Conservation (phyloP, 305 asterid genomes). For the Solanum hybrid region DNA sequence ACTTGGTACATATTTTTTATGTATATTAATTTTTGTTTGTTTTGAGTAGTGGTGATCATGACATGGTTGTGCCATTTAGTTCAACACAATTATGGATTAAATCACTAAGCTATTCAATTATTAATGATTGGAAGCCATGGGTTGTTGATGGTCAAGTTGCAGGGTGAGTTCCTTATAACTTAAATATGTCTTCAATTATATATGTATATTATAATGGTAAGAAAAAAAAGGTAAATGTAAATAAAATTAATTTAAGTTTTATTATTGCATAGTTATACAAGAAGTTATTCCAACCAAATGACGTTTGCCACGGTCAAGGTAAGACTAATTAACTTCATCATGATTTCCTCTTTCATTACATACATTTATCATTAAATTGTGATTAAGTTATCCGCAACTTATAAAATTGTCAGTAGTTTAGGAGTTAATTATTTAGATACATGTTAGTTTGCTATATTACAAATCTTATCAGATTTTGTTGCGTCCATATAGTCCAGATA, state of each 20-base stretch:
- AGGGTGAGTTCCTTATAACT: not conserved
- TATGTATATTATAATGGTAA: not conserved
- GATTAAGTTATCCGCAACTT: not conserved
- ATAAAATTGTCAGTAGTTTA: too few species aligned
- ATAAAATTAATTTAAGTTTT: not conserved
- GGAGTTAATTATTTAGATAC: not conserved
- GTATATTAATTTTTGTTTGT: not conserved
- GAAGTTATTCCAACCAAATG: conserved; percentile 10
- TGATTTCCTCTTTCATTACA: not conserved
- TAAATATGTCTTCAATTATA: not conserved
- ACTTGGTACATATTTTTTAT: not conserved
- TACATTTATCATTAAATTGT: not conserved
- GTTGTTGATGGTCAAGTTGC: not conserved
- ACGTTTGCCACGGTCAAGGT: conserved; percentile 14
- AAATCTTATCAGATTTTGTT: too few species aligned
- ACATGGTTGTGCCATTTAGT: not conserved
- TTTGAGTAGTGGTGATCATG: not conserved
- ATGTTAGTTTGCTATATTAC: not conserved
- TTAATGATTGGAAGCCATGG: conserved; percentile 13
- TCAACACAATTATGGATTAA: not conserved
- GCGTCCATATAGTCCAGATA: too few species aligned
- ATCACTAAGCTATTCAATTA: conserved; percentile 7
- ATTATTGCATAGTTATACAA: conserved; percentile 5
- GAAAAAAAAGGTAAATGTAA: not conserved
- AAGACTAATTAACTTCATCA: not conserved